A percentile compares a stretch with the other conserved stretches of the same genome.
Conservation (phyloP, 345 rosid species). For the Melaleuca quinquenervia region DNA sequence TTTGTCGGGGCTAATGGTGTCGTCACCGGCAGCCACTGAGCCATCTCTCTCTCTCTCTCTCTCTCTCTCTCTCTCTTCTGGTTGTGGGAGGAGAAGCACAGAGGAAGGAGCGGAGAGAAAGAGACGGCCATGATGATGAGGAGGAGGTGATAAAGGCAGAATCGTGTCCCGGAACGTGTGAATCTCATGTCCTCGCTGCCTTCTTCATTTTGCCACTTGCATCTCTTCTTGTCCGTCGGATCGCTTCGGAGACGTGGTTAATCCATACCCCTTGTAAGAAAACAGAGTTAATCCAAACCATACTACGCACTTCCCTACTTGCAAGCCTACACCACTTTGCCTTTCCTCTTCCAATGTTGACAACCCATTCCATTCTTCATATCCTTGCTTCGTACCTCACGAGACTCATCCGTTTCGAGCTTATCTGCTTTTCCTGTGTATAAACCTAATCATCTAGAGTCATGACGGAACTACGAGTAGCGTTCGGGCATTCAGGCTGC, state of each 20-base stretch:
- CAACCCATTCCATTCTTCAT: not conserved
- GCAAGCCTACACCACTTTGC: not conserved
- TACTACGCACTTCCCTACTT: not conserved
- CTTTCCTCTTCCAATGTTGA: not conserved
- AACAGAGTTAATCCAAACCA: not conserved
- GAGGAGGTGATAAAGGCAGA: not conserved
- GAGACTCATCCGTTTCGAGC: not conserved
- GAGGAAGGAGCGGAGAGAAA: not conserved
- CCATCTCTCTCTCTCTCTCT: constrained; percentile 12
- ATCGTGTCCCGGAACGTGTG: not conserved
- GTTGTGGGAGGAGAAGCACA: not conserved
- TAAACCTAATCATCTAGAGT: not conserved
- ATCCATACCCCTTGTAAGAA: not conserved
- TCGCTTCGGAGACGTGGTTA: not conserved
- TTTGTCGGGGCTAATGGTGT: constrained; percentile 19
- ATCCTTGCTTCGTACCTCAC: not conserved
- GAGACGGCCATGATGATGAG: not conserved
- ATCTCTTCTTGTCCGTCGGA: not conserved
- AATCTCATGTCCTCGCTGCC: not conserved
- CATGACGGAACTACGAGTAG: not conserved
- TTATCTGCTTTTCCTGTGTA: not conserved
- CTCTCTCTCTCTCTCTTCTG: not conserved
- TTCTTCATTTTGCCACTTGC: not conserved
- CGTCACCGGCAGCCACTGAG: constrained; percentile 20
- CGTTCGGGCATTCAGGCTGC: not conserved